Conservation (phyloP, 225 moss, liverwort and hornwort species). For the Ulota crispa region DNA sequence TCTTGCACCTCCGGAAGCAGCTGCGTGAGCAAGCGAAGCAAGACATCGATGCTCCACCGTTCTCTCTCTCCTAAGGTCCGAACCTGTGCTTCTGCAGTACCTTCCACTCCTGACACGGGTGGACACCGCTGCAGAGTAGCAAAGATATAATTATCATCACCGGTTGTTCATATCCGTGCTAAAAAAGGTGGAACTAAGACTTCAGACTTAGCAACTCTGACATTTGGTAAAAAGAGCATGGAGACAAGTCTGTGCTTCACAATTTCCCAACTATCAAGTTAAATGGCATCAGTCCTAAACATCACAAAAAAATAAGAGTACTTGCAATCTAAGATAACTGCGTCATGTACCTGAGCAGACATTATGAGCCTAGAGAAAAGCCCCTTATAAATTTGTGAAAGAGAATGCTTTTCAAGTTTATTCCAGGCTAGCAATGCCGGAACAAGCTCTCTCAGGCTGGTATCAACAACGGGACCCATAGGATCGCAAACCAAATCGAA, state of each 20-base stretch:
- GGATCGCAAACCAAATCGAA: conserved; percentile 87
- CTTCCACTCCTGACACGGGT: conserved; percentile 85
- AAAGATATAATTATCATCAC: conserved; percentile 19
- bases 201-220: neutral
- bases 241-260: neutral
- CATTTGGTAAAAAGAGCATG: neutral
- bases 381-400: conserved; percentile 63
- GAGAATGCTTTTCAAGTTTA: conserved; percentile 66
- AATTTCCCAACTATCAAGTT: conserved; percentile 16
- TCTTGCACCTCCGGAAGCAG: conserved; percentile 82
- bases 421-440: conserved; percentile 71
- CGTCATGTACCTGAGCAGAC: conserved; percentile 63
- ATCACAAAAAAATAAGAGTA: conserved; percentile 2
- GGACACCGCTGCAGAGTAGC: conserved; percentile 74
- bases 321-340: conserved; percentile 9
- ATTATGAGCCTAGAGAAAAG: conserved; percentile 78
- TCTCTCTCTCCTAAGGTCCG: conserved; percentile 86
- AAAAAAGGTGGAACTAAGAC: conserved; percentile 25
- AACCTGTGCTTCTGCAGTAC: conserved; percentile 84
- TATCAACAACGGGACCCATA: conserved; percentile 80
- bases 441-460: conserved; percentile 73
- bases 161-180: neutral
- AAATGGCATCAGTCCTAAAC: neutral
- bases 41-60: conserved; percentile 85
- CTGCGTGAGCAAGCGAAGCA: conserved; percentile 74